These are phyloP conservation scores for Macroventuria anomochaeta DNA, from an alignment of 2,329 filamentous ascomycete genomes.

Conservation along the genomic window DNA sequence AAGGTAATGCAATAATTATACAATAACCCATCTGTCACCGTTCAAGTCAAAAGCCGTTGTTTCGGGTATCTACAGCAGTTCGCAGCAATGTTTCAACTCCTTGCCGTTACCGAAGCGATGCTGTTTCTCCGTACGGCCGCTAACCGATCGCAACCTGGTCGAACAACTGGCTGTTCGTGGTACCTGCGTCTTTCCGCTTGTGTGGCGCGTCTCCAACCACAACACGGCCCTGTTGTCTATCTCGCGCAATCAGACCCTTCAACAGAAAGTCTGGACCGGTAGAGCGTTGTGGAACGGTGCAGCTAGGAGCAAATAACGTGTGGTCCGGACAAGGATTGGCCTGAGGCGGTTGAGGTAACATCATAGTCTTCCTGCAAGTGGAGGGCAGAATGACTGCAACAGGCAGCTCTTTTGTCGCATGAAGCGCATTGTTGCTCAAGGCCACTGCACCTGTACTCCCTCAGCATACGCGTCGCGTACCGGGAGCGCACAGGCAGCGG, in stretches of 20 bases:
- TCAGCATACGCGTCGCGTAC: slow-evolving; percentile 16
- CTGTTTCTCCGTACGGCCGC: slow-evolving; percentile 27
- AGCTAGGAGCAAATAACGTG: slow-evolving; percentile 5
- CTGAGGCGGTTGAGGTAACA: neutral
- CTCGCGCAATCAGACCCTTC: slow-evolving; percentile 8
- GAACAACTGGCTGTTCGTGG: slow-evolving; percentile 30
- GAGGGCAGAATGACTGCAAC: neutral
- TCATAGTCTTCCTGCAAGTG: neutral
- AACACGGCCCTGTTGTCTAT: slow-evolving; percentile 9
- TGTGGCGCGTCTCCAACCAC: slow-evolving; percentile 19
- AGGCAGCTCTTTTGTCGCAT: slow-evolving; percentile 5
- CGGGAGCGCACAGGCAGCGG: slow-evolving; percentile 8
- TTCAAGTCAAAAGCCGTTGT: slow-evolving; percentile 22
- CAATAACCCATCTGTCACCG: slow-evolving; percentile 4
- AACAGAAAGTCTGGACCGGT: slow-evolving; percentile 6
- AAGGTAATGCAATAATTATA: slow-evolving; percentile 11
- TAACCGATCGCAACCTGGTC: slow-evolving; percentile 29
- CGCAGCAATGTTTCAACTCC: slow-evolving; percentile 34
- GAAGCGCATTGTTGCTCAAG: slow-evolving; percentile 8
- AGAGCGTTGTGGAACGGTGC: slow-evolving; percentile 30
- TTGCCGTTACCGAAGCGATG: slow-evolving; percentile 26
- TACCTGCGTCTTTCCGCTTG: slow-evolving; percentile 35
- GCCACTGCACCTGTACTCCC: slow-evolving; percentile 8
- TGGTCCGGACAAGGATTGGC: slow-evolving; percentile 3
- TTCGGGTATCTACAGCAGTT: slow-evolving; percentile 37